A percentile compares a stretch with the other conserved stretches of the same genome.
These are phyloP conservation scores for Carex sylvatica DNA, from an alignment of 202 grass and related monocot species.

Conservation along the genomic window DNA sequence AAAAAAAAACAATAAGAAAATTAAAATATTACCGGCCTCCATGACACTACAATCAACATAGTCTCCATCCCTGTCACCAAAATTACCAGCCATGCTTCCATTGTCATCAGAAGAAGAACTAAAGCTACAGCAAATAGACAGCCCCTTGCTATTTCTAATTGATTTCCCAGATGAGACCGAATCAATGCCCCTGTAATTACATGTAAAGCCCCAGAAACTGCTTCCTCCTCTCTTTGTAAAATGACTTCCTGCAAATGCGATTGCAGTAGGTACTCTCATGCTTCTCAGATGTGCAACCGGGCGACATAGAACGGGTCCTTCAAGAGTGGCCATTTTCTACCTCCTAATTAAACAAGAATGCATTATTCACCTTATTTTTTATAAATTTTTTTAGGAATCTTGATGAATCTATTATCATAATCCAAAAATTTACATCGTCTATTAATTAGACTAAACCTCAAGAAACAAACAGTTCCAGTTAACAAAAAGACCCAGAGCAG, in stretches of 20 bases:
- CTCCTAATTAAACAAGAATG: slow-evolving; percentile 11
- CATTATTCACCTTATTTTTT: neutral
- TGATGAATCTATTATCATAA: no score
- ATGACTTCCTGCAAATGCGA: slow-evolving; percentile 38
- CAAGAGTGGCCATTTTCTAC: slow-evolving; percentile 50
- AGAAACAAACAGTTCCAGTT: no score
- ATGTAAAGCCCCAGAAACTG: slow-evolving; percentile 43
- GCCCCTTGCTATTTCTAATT: slow-evolving; percentile 30
- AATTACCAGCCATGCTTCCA: slow-evolving; percentile 82
- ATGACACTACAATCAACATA: slow-evolving; percentile 83
- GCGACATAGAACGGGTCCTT: slow-evolving; percentile 53
- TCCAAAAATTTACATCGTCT: no score
- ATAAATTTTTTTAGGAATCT: neutral
- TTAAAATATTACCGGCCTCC: slow-evolving; percentile 59
- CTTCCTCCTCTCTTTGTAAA: slow-evolving; percentile 26
- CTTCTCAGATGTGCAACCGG: slow-evolving; percentile 47
- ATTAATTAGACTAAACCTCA: no score
- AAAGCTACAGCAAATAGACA: slow-evolving; percentile 49
- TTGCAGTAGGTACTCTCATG: slow-evolving; percentile 35
- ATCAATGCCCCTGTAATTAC: slow-evolving; percentile 43
- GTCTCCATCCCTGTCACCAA: slow-evolving; percentile 74
- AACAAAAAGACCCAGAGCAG: no score
- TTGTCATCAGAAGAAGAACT: slow-evolving; percentile 81
- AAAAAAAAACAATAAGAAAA: neutral
- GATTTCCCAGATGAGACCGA: slow-evolving; percentile 32